Evolutionary conservation across 2,329 filamentous ascomycete genomes (phyloP), one percentile per base, ranked within the genome.

Genomic region (Aspergillus sp.): DNA sequence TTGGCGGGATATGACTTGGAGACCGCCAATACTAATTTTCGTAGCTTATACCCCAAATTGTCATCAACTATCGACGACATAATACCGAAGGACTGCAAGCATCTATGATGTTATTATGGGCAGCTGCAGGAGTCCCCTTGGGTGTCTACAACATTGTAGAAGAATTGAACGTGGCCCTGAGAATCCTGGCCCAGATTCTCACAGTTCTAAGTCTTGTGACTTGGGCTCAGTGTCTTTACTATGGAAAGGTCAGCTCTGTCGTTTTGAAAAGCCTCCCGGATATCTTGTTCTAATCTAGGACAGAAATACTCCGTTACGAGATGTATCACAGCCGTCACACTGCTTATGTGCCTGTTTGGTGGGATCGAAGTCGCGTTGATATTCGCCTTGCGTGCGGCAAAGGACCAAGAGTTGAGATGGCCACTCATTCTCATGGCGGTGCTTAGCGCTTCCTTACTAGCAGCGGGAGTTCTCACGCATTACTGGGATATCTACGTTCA

Each of bases 31-130:
- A 22, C 16, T 38, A 47, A 19, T 6, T 19, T 20, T 41, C 57
- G n/a, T 63, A 88, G 79, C 74, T 89, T 22, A 79, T 89, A 22
- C 86, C 86, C 0, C 86, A 89, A 64, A 87, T 89, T 45, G 66
- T 85, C 32, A 80, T 87, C 61, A 89, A 89, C 61, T 83, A 85
- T 60, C 78, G 81, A 4, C 76, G 85, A 1, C 84, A 88, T 65
- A 78, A 87, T 72, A 84, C 85, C 1, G 80, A 76, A 0, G 86
- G 85, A 0, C 74, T 89, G 0, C 85, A 88, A 46, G 79, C 82
- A 0, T 82, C 82, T 0, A 88, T 89, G 85, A 88, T 89, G 85
- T 79, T 89, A 65, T 75, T 88, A 2, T 89, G 86, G 63, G 62
- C 63, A 79, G 83, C 84, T 0, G 86, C 86, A 1, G 86, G 86